Base-by-base conservation (phyloP, 1,284 basidiomycete genomes). In the Moesziomyces parantarcticus region DNA sequence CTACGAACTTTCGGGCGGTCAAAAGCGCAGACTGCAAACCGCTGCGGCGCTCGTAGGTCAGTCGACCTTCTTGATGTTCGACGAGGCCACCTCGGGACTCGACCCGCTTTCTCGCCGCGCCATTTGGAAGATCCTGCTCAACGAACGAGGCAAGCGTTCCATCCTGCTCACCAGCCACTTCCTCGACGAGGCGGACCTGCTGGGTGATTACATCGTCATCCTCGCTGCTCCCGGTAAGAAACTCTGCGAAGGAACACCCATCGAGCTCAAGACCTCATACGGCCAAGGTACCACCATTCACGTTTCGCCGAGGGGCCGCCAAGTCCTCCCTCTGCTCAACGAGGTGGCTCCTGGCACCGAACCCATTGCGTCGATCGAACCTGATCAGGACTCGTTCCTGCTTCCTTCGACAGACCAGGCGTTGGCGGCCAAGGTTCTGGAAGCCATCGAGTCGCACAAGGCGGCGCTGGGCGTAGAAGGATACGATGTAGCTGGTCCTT, bases 11-110 rank as follows among this genome's bases (percentile, higher is more conserved):
- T 90, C 88, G 32, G 92, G 92, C 1, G 92, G 92, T 8, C 91
- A 93, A 85, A 92, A 92, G 85, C 85, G 92, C 77, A 92, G 92
- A 84, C 85, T 92, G 23, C 91, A 92, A 77, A 85, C 92, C 21
- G 92, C 92, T 0, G 89, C 91, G 65, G 91, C 91, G 5, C 83
- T 92, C 10, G 87, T 92, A 13, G 91, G 91, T 5, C 90, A 90
- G 0, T 91, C 90, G 2, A 88, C 78, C 89, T 89, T 92, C 70
- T 86, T 93, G 16, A 86, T 92, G 21, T 89, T 92, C 9, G 92
- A 86, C 65, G 85, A 89, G 84, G 91, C 91, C 75, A 92, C 90
- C 2, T 91, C 90, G 10, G 92, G 92, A 6, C 89, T 93, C 7
- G 92, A 93, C 81, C 92, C 92, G 0, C 84, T 92, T 36, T 91